Conservation (phyloP, 371 early-diverging fungal genomes). For the Rhizoclosmatium hyalinum region DNA sequence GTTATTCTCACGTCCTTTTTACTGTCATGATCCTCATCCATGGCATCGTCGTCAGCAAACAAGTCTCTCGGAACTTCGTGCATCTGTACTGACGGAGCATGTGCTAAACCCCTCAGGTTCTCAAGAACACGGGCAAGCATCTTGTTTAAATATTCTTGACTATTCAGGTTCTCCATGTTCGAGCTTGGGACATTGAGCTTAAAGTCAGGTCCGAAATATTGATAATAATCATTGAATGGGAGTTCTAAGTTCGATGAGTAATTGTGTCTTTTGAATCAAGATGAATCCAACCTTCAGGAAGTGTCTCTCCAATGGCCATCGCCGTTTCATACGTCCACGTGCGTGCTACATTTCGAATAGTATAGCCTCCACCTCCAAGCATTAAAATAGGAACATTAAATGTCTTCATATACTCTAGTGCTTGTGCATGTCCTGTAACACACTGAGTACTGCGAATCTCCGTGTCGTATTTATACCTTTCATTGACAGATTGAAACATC, state of each 20-base stretch:
- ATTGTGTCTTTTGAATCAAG: not conserved
- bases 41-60: slow-evolving; percentile 56
- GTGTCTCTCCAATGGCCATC: slow-evolving; percentile 80
- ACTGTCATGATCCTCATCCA: slow-evolving; percentile 44
- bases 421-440: slow-evolving; percentile 79
- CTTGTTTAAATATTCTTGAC: slow-evolving; percentile 86
- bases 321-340: slow-evolving; percentile 99
- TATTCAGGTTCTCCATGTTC: slow-evolving; percentile 97
- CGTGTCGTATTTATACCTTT: slow-evolving; percentile 27
- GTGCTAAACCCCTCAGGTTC: slow-evolving; percentile 83
- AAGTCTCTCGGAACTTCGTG: slow-evolving; percentile 70
- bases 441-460: not conserved
- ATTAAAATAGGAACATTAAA: slow-evolving; percentile 94
- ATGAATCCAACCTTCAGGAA: slow-evolving; percentile 56
- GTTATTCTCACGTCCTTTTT: slow-evolving; percentile 63
- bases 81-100: slow-evolving; percentile 97
- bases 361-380: slow-evolving; percentile 99
- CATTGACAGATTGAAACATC: slow-evolving; percentile 98
- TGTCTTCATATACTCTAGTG: slow-evolving; percentile 91
- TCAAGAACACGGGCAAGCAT: slow-evolving; percentile 84
- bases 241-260: slow-evolving; percentile 56
- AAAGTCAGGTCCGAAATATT: slow-evolving; percentile 94
- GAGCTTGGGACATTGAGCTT: slow-evolving; percentile 90
- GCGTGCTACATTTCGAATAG: slow-evolving; percentile 97
- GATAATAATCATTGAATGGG: slow-evolving; percentile 92